Evolutionary conservation across 768 basidiomycete genomes (phyloP), one percentile per base, ranked within the genome.

Genomic region (Phlebiopsis gigantea): DNA sequence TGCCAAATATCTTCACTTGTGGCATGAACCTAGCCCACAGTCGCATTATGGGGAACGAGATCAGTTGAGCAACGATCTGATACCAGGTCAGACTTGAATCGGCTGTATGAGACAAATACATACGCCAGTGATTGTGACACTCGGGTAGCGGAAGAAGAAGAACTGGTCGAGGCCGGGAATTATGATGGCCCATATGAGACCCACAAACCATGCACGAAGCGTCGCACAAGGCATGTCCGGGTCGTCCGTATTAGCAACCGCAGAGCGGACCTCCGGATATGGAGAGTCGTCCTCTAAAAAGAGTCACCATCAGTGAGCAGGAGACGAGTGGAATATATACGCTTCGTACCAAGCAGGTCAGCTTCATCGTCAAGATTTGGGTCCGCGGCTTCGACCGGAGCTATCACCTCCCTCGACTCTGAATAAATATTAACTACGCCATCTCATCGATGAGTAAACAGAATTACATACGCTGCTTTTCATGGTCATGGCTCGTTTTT

Each of bases 251-350:
- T 86, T 87, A 31, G 83, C 79, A 8, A 88, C 86, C 4, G 87
- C 86, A 7, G 84, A 81, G 39, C 87, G 80, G 9, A 88, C 87
- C 67, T 92, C 90, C 1, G 87, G 87, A 66, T 92, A 92, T 2
- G 90, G 90, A 1, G 88, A 90, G 66, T 91, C 90, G 28, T 60
- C 59, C 55, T 60, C 59, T 48, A 28, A 19, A n/a, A n/a, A n/a
- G 17, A 49, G 21, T 52, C 43, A 46, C 17, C n/a, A 19, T 45
- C 53, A 26, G 10, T 22, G 28, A 31, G 53, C 4, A 45, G 12
- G 25, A 42, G 19, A 26, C 5, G 2, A 15, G 42, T 24, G 31
- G 5, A 15, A 51, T 19, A 21, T 17, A 5, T n/a, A n/a, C n/a
- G n/a, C 5, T 12, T 30, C 63, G 41, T 41, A 64, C 63, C 65